These are phyloP conservation scores for Suillus decipiens DNA, from an alignment of 768 basidiomycete genomes.

Conservation along the genomic window DNA sequence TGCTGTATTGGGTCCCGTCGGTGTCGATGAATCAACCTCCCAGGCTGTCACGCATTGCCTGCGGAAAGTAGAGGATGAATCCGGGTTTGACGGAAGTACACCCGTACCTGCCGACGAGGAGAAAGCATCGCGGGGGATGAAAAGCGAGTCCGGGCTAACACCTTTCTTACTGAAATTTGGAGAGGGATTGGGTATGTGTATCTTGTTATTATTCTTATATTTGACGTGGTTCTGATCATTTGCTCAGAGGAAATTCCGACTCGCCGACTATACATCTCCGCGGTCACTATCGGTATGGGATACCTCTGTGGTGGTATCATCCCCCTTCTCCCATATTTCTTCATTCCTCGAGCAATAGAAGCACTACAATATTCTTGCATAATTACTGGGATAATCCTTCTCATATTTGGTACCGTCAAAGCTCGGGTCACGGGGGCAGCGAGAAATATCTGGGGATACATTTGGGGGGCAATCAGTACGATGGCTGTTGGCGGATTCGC, in stretches of 20 bases:
- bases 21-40: conserved; percentile 83
- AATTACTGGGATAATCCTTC: conserved; percentile 81
- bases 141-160: conserved; percentile 81
- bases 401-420: conserved; percentile 91
- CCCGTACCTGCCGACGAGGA: conserved; percentile 50
- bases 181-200: conserved; percentile 74
- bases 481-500: conserved; percentile 89
- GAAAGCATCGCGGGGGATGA: conserved; percentile 59
- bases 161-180: conserved; percentile 96
- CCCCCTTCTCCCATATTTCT: conserved; percentile 92
- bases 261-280: conserved; percentile 82
- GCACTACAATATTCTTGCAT: conserved; percentile 74
- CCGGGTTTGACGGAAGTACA: conserved; percentile 19
- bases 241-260: conserved; percentile 83
- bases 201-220: background rate
- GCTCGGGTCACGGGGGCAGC: conserved; percentile 84
- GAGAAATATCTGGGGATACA: conserved; percentile 60
- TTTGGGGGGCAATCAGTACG: conserved; percentile 88
- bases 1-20: conserved; percentile 84
- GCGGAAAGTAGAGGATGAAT: conserved; percentile 60
- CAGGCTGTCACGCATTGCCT: conserved; percentile 77
- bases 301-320: conserved; percentile 94
- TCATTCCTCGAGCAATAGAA: conserved; percentile 67
- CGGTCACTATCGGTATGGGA: conserved; percentile 93
- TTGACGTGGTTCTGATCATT: background rate